These are phyloP conservation scores for Azolla pinnata DNA, from an alignment of 75 land plant genomes.

Conservation along the genomic window DNA sequence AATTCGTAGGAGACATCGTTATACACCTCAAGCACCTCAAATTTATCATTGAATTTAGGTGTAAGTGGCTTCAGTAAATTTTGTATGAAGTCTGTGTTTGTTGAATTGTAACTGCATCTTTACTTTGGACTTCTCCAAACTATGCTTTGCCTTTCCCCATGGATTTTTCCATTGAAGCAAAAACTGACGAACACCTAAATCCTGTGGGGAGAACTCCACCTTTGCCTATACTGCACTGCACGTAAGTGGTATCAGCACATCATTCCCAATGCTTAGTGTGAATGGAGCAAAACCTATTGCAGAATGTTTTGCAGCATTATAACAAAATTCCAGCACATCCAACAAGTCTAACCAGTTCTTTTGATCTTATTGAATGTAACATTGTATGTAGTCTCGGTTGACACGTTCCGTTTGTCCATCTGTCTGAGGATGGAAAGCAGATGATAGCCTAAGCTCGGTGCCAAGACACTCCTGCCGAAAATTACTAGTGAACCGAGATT, in stretches of 20 bases:
- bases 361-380: constrained; percentile 3
- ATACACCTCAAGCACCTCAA: not conserved
- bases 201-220: not conserved
- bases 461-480: constrained; percentile 3
- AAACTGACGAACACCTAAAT: not conserved
- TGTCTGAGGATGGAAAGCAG: not conserved
- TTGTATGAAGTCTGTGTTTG: not conserved
- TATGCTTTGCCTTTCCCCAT: not conserved
- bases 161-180: not conserved
- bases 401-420: constrained; percentile 1
- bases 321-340: constrained; percentile 11
- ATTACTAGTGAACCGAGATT: not conserved
- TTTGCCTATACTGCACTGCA: not conserved
- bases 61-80: not conserved
- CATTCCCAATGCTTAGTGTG: constrained; percentile 2
- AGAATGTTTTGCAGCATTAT: constrained; percentile 1
- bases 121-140: not conserved
- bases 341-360: constrained; percentile 9
- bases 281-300: constrained; percentile 5
- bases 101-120: not conserved
- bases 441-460: not conserved
- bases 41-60: not conserved
- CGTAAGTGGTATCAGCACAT: not conserved
- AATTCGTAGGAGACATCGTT: not conserved
- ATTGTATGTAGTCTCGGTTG: not conserved